Percentiles rank a stretch among this genome's conserved stretches.
Evolutionary conservation across 257 asterid genomes (phyloP).

Genomic region (Primulina eburnea): DNA sequence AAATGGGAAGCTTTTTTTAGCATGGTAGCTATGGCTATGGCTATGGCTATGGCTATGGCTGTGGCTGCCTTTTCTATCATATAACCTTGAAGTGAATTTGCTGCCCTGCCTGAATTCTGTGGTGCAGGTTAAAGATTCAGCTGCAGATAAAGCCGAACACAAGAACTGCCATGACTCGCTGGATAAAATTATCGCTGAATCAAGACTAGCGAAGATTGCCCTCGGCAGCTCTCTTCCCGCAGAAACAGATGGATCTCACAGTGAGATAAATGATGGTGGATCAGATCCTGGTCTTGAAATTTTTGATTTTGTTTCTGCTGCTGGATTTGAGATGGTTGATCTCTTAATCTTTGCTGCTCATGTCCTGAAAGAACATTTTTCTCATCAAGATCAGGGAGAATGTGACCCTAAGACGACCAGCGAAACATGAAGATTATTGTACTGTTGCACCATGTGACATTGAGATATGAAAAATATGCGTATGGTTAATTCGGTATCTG

Average conservation of each 20-base stretch:
- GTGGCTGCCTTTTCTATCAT: neutral
- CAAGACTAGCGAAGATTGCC: conserved; percentile 73
- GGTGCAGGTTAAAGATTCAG: conserved; percentile 49
- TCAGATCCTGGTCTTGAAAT: conserved; percentile 30
- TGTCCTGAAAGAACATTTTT: conserved; percentile 38
- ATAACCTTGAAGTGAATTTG: conserved; percentile 17
- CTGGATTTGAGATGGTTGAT: conserved; percentile 92
- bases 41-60: neutral
- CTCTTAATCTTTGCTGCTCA: conserved; percentile 71
- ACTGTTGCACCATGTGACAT: neutral
- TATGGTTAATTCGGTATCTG: too few species aligned
- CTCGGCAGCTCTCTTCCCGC: conserved; percentile 81
- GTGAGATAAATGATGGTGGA: conserved; percentile 19
- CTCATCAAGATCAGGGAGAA: conserved; percentile 3
- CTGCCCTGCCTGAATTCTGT: neutral
- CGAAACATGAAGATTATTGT: neutral
- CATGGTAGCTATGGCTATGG: neutral
- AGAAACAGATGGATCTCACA: conserved; percentile 34
- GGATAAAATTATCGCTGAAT: conserved; percentile 54
- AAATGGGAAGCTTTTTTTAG: neutral
- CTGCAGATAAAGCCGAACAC: conserved; percentile 24
- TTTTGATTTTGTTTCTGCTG: conserved; percentile 79
- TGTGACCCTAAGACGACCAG: neutral
- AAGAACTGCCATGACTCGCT: conserved; percentile 32
- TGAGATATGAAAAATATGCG: neutral